Evolutionary conservation across 106 monocot genomes (phyloP), one percentile per base, ranked within the genome.

Genomic region (Dioscorea alata): DNA sequence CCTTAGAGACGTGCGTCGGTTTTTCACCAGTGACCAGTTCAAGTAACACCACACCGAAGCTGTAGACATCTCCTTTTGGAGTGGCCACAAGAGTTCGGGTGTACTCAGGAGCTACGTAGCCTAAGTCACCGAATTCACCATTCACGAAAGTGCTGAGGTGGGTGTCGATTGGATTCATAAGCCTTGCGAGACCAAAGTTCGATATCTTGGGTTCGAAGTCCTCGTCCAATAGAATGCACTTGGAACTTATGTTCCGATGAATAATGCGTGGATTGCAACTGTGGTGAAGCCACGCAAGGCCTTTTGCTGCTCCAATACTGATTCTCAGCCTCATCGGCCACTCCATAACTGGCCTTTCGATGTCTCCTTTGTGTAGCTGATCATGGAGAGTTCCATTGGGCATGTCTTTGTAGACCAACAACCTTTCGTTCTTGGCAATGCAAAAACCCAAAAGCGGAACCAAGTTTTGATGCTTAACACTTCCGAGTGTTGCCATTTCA

Each of bases 111-210:
- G 89, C 89, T 48, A 83, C 82, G 22, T 89, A 89, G 19, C 89
- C 89, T 64, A 85, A 61, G 52, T 89, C 89, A 21, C 85, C 89
- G 60, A 89, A 89, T 52, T 85, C 85, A 12, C 82, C 88, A 71
- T 89, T 89, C 9, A 89, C 79, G 50, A 89, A 89, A 4, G 88
- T 85, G 56, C 88, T 89, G 17, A 89, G 77, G 72, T 89, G 89
- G 4, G 88, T 89, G 67, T 85, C 85, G 15, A 83, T 57, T 0
- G 85, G 82, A 32, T 85, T 83, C 82, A 85, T 79, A 35, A 89
- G 62, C 71, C 89, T 80, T 53, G 89, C 82, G 18, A 89, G 85
- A 15, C 89, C 89, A 67, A 85, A 89, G 49, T 85, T 80, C 7
- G 85, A 85, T 63, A 89, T 89, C 60, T 80, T 83, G 12, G 89